Evolutionary conservation across 139 green algal species (phyloP), one percentile per base, ranked within the genome.

Genomic region (Eudorina sp.): DNA sequence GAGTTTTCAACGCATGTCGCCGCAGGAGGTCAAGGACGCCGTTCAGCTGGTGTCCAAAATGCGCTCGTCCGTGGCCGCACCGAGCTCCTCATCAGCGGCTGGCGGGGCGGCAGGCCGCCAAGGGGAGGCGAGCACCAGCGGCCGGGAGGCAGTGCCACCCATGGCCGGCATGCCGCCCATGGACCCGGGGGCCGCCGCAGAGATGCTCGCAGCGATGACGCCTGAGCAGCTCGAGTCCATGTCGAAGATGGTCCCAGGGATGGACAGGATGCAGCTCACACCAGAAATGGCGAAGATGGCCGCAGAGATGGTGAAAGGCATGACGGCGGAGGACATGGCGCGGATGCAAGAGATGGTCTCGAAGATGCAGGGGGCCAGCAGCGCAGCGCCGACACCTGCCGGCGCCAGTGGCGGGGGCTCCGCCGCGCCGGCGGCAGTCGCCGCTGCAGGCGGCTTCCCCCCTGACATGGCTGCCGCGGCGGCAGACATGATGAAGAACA

Each of bases 401-500:
- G 76, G 11, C 18, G 76, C n/a, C 27, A 38, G 43, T 29, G 31
- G 43, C 29, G 51, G 7, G 43, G 53, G 14, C 38, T 62, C 38
- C 11, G 78, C 14, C 55, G 27, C 60, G 53, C 53, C 84, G 29
- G 29, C 36, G 19, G n/a, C 41, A 34, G 72, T 72, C 48, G 38
- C 38, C 11, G 78, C n/a, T 2, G 55, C 19, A 7, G 40, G 40
- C 16, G 70, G 70, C 40, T 53, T 88, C 29, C 40, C 64, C 3
- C 66, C 82, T 11, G 82, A 74, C 0, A 88, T 88, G 83, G 83
- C 66, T 29, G 27, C 40, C 53, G 80, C 80, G 84, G 84, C 84
- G 5, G 25, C 69, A 3, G 70, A 83, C 13, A 90, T 90, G 83
- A 88, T 88, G 83, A 88, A 88, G 68, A 72, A 88, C 68, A 88